Evolutionary conservation across 768 basidiomycete genomes (phyloP), one percentile per base, ranked within the genome.

Genomic region (Psilocybe tampanensis): DNA sequence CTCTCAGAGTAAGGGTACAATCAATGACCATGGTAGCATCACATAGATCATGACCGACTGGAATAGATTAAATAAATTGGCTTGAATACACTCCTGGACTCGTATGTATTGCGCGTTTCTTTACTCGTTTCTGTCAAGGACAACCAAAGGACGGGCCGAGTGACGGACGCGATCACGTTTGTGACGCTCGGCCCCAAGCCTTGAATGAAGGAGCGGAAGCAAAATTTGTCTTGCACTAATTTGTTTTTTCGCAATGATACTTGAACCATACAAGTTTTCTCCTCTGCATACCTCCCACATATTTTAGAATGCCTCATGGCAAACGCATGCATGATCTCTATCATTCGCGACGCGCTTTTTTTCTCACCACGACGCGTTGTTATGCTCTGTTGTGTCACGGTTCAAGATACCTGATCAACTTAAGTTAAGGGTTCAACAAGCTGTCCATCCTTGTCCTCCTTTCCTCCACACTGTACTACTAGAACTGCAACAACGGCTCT

Each of bases 381-480:
- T 76, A 66, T 69, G 68, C 44, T 48, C 43, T 78, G 67, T 78
- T 77, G 67, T 69, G 69, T 21, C 66, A 69, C 54, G 66, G 77
- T 78, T 77, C 76, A 68, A 73, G 64, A 65, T 49, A 52, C 49
- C 58, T 59, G 53, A n/a, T n/a, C n/a, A n/a, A n/a, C n/a, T n/a
- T n/a, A n/a, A n/a, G n/a, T n/a, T n/a, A 50, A 54, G 56, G 41
- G 52, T 32, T 52, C 50, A 34, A 42, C 39, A 21, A 34, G n/a
- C 32, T 36, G 17, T 36, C 17, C 26, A 23, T 24, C 45, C 44
- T 55, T 61, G 61, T 56, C 56, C 53, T 56, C 50, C 56, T 43
- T 59, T 61, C 32, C 41, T 58, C 60, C 81, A 83, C 47, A 84
- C 83, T 87, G 78, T 90, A 90, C 68, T 76, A 69, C 60, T 74